phyloP scores from a whole-genome alignment of 2,329 filamentous ascomycete species.

The Nothopassalora personata region DNA sequence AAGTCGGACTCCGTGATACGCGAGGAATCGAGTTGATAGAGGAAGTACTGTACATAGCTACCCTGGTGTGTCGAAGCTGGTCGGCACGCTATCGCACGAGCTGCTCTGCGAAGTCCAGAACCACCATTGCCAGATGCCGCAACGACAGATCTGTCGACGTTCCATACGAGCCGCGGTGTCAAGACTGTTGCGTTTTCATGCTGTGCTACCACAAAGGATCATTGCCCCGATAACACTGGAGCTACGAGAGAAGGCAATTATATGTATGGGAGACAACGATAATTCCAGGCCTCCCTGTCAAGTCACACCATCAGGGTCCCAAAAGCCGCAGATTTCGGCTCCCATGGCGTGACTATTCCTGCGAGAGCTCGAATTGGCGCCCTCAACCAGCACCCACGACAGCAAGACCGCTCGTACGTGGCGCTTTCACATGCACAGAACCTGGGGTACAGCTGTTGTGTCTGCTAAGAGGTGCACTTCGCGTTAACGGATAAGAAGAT shows the following conservation, averaged over 20 bases:
- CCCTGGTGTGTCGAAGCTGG: neutral
- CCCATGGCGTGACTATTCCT: conserved; percentile 1
- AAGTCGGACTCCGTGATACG: neutral
- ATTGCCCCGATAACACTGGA: neutral
- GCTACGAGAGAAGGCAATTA: neutral
- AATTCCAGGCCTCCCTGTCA: neutral
- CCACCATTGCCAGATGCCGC: neutral
- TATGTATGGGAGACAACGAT: neutral
- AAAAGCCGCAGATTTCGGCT: neutral
- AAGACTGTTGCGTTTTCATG: neutral
- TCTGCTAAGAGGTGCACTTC: neutral
- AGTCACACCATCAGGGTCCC: neutral
- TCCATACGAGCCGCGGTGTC: neutral
- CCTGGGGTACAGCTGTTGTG: conserved; percentile 1
- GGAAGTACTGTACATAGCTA: neutral
- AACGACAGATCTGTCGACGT: neutral
- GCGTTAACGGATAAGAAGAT: neutral
- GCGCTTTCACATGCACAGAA: neutral
- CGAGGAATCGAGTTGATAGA: neutral
- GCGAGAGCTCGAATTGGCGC: conserved; percentile 1
- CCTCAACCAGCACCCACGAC: conserved; percentile 3
- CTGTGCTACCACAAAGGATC: neutral
- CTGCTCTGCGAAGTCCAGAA: neutral
- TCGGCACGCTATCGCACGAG: neutral
- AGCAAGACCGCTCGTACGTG: neutral